Base-by-base conservation (phyloP, 225 moss, liverwort and hornwort species). In the Bryoerythrophyllum caledonicum region DNA sequence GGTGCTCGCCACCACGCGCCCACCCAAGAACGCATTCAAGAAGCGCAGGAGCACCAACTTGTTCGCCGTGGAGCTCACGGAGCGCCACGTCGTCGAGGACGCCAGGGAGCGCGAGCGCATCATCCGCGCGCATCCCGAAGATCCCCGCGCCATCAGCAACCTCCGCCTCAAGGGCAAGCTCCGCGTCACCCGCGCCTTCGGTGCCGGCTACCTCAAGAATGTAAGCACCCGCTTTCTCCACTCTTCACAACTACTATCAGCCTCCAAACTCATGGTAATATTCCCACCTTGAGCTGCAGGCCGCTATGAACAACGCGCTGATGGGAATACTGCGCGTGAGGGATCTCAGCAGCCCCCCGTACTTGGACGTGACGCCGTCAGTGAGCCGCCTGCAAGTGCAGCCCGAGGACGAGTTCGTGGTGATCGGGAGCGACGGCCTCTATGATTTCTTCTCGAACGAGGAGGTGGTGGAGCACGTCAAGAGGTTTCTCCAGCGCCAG, bases 391-490 rank as follows among this genome's bases (percentile, higher is more conserved):
- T 87, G 49, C 79, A 74, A 64, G 75, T 94, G 54, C 79, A 87
- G 53, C 69, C 71, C 0, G 92, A 87, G 65, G 94, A 94, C 65
- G 82, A 73, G 64, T 94, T 94, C 74, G 82, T 94, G 73, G 90
- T 94, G 23, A 54, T 92, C 48, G 94, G 94, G 35, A 94, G 94
- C 64, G 94, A 94, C 40, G 94, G 94, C 54, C 86, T 94, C 56
- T 94, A 92, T 17, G 94, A 94, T 66, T 94, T 89, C 71, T 94
- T 92, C 72, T 85, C 86, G 6, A 94, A 94, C 56, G 86, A 89
- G 64, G 94, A 94, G 83, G 87, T 90, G 40, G 87, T 92, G 53
- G 73, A 83, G 43, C 77, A 80, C 40, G 78, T 94, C 5, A 56
- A 90, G 28, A 77, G 78, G 10, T 90, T 80, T 53, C 62, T 94